Conservation (phyloP, 306 rosid genomes). For the Inga leiocalycina region DNA sequence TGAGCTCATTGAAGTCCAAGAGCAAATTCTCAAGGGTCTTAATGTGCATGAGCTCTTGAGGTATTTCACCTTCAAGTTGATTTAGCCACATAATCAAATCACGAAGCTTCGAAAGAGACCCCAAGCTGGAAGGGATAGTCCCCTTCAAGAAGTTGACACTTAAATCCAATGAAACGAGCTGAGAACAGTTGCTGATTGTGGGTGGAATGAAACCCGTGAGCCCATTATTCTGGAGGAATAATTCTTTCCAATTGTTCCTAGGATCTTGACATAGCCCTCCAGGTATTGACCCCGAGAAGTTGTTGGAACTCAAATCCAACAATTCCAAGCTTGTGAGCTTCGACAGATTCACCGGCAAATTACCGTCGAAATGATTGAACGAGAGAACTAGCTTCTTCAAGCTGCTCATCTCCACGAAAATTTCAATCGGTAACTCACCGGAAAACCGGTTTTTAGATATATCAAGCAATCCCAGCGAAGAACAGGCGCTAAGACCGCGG, state of each 20-base stretch:
- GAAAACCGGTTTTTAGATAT: conserved; percentile 59
- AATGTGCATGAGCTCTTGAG: conserved; percentile 60
- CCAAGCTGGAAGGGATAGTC: conserved; percentile 73
- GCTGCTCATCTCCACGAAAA: conserved; percentile 50
- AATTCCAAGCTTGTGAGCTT: conserved; percentile 48
- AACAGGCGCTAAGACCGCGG: conserved; percentile 50
- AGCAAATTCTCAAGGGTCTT: conserved; percentile 72
- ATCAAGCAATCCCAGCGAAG: conserved; percentile 48
- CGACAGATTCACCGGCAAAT: conserved; percentile 58
- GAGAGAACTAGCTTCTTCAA: conserved; percentile 50
- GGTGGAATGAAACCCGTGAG: conserved; percentile 70
- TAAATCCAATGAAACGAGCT: conserved; percentile 78
- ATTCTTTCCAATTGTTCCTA: conserved; percentile 53
- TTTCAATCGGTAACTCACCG: conserved; percentile 58
- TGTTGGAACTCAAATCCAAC: conserved; percentile 89
- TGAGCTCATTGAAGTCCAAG: conserved; percentile 77
- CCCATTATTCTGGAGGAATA: conserved; percentile 74
- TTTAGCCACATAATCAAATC: conserved; percentile 87
- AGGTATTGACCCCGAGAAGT: conserved; percentile 62
- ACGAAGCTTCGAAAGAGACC: conserved; percentile 62
- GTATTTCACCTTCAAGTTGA: conserved; percentile 74
- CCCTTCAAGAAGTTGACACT: conserved; percentile 85
- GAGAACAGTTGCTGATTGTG: conserved; percentile 73
- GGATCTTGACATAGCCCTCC: conserved; percentile 50
- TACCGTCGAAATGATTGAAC: conserved; percentile 51